A percentile compares a stretch with the other conserved stretches of the same genome.
Evolutionary conservation across 2,329 filamentous ascomycete genomes (phyloP).

Genomic region (Dactylellina leptospora): DNA sequence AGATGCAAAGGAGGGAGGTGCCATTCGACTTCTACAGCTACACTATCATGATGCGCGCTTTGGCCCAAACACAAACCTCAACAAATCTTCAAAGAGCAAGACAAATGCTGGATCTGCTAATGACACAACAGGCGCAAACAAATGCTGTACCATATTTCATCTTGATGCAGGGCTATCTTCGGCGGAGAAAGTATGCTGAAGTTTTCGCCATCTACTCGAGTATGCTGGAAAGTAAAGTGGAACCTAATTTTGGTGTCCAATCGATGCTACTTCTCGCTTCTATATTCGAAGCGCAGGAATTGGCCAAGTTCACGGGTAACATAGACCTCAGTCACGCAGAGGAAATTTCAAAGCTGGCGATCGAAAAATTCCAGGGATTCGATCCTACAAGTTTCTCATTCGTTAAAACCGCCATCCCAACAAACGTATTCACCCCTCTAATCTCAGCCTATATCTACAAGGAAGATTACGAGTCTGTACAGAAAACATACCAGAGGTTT

Average conservation of each 20-base stretch:
- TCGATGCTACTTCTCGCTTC: slow-evolving; percentile 47
- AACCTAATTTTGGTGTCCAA: slow-evolving; percentile 53
- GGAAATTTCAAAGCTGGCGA: slow-evolving; percentile 55
- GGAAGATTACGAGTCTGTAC: slow-evolving; percentile 40
- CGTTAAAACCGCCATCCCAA: slow-evolving; percentile 55
- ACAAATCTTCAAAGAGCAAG: slow-evolving; percentile 34
- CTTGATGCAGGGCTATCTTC: slow-evolving; percentile 57
- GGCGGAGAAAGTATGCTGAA: slow-evolving; percentile 52
- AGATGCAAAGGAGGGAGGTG: slow-evolving; percentile 54
- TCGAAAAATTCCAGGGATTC: slow-evolving; percentile 54
- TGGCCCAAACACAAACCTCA: slow-evolving; percentile 52
- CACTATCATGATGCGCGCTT: slow-evolving; percentile 56
- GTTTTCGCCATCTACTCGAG: slow-evolving; percentile 56
- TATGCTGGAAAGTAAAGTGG: slow-evolving; percentile 53
- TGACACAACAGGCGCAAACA: slow-evolving; percentile 58
- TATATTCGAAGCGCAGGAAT: slow-evolving; percentile 49
- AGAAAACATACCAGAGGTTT: slow-evolving; percentile 34
- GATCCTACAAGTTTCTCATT: slow-evolving; percentile 54
- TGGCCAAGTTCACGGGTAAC: slow-evolving; percentile 27
- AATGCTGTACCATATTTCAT: slow-evolving; percentile 63
- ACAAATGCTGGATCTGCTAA: slow-evolving; percentile 55
- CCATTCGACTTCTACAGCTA: slow-evolving; percentile 57
- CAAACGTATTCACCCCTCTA: slow-evolving; percentile 56
- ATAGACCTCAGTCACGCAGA: slow-evolving; percentile 52
- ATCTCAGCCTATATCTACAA: slow-evolving; percentile 53